Percentiles rank a stretch among this genome's conserved stretches.
Conservation (phyloP, 148 eudicot genomes). For the Fallopia convolvulus region DNA sequence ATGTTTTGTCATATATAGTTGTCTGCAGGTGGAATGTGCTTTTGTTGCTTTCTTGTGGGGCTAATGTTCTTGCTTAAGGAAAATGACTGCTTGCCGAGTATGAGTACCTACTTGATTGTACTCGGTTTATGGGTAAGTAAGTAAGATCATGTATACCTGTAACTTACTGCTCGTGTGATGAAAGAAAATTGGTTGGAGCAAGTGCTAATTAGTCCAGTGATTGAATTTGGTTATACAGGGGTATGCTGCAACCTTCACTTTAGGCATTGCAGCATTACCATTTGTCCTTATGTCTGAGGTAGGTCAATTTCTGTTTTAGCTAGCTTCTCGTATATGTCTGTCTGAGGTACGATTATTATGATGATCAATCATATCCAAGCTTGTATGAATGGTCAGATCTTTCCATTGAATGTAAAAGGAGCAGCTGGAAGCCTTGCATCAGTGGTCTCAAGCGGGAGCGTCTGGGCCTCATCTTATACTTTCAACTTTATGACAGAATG, state of each 20-base stretch:
- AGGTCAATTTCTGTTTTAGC: too few relatives aligned
- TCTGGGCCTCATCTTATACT: slow-evolving; percentile 27
- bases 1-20: too few relatives aligned
- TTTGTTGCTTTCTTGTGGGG: too few relatives aligned
- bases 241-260: slow-evolving; percentile 12
- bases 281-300: slow-evolving; percentile 36
- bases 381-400: slow-evolving; percentile 14
- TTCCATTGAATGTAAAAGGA: slow-evolving; percentile 34
- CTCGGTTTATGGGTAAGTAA: slow-evolving; percentile 21
- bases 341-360: not conserved
- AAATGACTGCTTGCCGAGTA: slow-evolving; percentile 6
- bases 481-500: slow-evolving; percentile 39
- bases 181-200: not conserved
- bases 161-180: not conserved
- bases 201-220: not conserved
- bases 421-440: slow-evolving; percentile 35
- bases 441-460: slow-evolving; percentile 14
- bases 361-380: too few relatives aligned
- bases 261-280: slow-evolving; percentile 35
- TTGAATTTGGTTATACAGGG: not conserved
- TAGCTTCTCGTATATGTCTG: not conserved
- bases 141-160: not conserved
- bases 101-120: slow-evolving; percentile 21
- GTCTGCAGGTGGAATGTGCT: too few relatives aligned
- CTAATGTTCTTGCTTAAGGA: too few relatives aligned